Conservation (phyloP, 768 basidiomycete species). For the Leucosporidium yakuticum region DNA sequence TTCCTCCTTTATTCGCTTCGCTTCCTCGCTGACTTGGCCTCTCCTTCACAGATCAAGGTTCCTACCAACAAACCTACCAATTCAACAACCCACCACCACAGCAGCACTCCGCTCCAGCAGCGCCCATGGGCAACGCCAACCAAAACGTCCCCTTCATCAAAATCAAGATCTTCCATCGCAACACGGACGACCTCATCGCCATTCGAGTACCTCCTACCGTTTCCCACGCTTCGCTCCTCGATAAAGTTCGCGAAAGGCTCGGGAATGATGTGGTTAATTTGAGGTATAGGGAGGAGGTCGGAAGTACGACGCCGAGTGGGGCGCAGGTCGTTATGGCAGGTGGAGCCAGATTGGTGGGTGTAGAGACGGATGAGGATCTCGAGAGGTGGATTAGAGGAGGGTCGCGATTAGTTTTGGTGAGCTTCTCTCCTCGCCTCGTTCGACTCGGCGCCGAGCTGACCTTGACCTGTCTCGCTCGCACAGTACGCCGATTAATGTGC, state of each 20-base stretch:
- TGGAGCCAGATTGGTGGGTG: slow-evolving; percentile 31
- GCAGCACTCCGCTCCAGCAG: neutral
- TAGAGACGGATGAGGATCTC: slow-evolving; percentile 35
- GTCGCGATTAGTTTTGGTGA: slow-evolving; percentile 32
- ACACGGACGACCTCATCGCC: slow-evolving; percentile 90
- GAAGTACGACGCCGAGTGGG: slow-evolving; percentile 2
- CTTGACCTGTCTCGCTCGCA: neutral
- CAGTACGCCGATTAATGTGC: slow-evolving; percentile 1
- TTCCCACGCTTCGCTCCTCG: slow-evolving; percentile 75
- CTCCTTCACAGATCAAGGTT: neutral
- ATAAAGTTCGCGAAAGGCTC: slow-evolving; percentile 80
- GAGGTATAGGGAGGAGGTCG: slow-evolving; percentile 50
- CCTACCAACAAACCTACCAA: slow-evolving; percentile 13
- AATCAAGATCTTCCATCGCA: slow-evolving; percentile 94
- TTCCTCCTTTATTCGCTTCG: neutral
- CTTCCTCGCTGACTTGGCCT: too few relatives aligned
- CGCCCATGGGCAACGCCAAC: slow-evolving; percentile 30
- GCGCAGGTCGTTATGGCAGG: slow-evolving; percentile 30
- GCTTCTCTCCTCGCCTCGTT: neutral
- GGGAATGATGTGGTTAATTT: slow-evolving; percentile 65
- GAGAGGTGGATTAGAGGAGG: slow-evolving; percentile 38
- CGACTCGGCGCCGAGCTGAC: neutral
- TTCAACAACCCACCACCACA: slow-evolving; percentile 1
- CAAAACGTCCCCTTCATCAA: slow-evolving; percentile 68
- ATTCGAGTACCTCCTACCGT: slow-evolving; percentile 93